These are phyloP conservation scores for Chrysophaeum taylorii DNA, from an alignment of 352 stramenopile genomes.

Conservation along the genomic window DNA sequence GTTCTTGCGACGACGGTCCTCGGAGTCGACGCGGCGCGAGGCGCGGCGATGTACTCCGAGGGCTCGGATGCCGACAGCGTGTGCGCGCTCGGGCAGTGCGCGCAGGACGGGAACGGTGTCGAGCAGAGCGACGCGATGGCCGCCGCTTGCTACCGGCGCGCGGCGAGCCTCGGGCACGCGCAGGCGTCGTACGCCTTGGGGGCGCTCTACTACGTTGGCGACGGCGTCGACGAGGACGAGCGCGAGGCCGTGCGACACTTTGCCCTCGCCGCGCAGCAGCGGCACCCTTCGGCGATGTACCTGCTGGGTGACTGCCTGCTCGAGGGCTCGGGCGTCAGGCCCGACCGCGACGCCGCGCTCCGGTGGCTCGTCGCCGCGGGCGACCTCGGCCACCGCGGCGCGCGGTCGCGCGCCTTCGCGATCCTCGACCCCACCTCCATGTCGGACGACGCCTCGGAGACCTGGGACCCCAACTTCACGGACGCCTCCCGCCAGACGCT, in stretches of 20 bases:
- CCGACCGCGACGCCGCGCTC: conserved; percentile 32
- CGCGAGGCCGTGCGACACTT: conserved; percentile 30
- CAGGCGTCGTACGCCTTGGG: background rate
- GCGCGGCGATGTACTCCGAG: too few relatives aligned
- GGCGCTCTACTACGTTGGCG: conserved; percentile 8
- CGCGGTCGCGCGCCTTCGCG: conserved; percentile 32
- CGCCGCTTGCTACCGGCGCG: background rate
- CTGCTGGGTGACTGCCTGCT: conserved; percentile 41
- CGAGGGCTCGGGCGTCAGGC: conserved; percentile 31
- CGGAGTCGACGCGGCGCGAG: background rate
- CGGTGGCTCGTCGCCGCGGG: conserved; percentile 34
- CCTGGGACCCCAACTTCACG: too few relatives aligned
- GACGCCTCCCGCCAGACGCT: too few relatives aligned
- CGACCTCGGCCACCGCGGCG: conserved; percentile 37
- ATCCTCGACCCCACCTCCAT: too few relatives aligned
- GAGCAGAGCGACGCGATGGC: background rate
- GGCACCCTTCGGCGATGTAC: conserved; percentile 36
- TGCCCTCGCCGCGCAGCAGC: conserved; percentile 25
- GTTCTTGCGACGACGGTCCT: background rate
- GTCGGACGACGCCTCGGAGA: too few relatives aligned
- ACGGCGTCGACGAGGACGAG: conserved; percentile 35
- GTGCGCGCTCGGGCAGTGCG: background rate
- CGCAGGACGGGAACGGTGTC: background rate
- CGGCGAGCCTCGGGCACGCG: background rate
- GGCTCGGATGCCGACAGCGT: background rate